A percentile compares a stretch with the other conserved stretches of the same genome.
Evolutionary conservation across 345 rosid genomes (phyloP).

Genomic region (Toxicodendron radicans): DNA sequence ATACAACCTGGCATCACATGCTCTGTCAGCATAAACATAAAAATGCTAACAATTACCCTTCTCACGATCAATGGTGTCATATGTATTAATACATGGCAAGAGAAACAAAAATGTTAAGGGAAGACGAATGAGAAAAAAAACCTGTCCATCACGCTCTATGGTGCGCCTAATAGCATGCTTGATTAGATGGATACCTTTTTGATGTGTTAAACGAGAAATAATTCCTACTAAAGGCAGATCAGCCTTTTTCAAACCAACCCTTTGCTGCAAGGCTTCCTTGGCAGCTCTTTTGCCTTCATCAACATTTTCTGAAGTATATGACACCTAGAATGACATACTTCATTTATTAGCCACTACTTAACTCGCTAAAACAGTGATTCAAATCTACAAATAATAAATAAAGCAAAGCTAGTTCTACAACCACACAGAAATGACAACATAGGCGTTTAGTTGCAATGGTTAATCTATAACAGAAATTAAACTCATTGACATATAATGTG

Average conservation of each 20-base stretch:
- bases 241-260: constrained; percentile 55
- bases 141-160: constrained; percentile 89
- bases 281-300: constrained; percentile 91
- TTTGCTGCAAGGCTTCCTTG: constrained; percentile 77
- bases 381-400: background rate
- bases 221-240: constrained; percentile 83
- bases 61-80: background rate
- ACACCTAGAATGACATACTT: constrained; percentile 44
- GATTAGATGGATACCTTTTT: constrained; percentile 94
- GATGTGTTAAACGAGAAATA: constrained; percentile 87
- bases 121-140: constrained; percentile 22
- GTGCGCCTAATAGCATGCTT: constrained; percentile 83
- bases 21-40: constrained; percentile 17
- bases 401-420: background rate
- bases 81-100: background rate
- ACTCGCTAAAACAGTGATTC: constrained; percentile 7
- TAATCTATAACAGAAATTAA: background rate
- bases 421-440: background rate
- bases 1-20: constrained; percentile 61
- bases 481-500: too few species aligned
- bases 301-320: constrained; percentile 77
- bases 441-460: background rate
- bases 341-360: constrained; percentile 15
- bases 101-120: background rate
- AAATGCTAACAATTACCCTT: background rate